Base-by-base conservation (phyloP, 139 green algal genomes). In the Picochlorum sp. region DNA sequence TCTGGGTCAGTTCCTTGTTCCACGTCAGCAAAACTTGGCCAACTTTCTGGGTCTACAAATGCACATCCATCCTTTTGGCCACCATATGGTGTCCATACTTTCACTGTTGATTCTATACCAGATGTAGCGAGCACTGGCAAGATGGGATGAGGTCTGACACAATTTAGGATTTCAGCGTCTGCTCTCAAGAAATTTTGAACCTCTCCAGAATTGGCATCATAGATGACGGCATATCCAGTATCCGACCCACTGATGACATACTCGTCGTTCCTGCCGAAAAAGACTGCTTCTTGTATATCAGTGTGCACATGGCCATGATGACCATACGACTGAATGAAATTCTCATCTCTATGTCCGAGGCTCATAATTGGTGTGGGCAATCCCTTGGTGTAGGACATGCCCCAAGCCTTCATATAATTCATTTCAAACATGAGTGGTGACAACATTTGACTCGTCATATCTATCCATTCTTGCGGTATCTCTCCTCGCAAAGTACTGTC, bases 281-380 rank as follows among this genome's bases (percentile, higher is more conserved):
- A 94, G 18, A 45, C 61, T 0, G 72, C 75, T 68, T 94, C 88
- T 78, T 95, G 95, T 70, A 95, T 95, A 78, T 95, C 88, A 1
- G 88, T 95, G 57, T 88, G 74, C 30, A 90, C 54, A 62, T 95
- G 95, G 58, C 45, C 54, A 21, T 71, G 58, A 7, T 69, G 63
- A 1, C 73, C 8, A 38, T 66, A 80, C 41, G 70, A 54, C 51
- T 78, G 69, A 51, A 73, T 47, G 14, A 34, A 34, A 3, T 20
- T 56, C 34, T 41, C 34, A 41, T 41, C 34, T 41, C 34, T 41
- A 41, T 41, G 34, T 11, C 34, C 34, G 2, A 41, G 2, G 34
- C 34, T 41, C 34, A 41, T 41, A 41, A 41, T 41, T 41, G 34
- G 34, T 41, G 34, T 41, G 8, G 34, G 34, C 34, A 41, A 41